Evolutionary conservation across 805 yeast genomes (phyloP).

Genomic region (Hermanozyma aechmeae): DNA sequence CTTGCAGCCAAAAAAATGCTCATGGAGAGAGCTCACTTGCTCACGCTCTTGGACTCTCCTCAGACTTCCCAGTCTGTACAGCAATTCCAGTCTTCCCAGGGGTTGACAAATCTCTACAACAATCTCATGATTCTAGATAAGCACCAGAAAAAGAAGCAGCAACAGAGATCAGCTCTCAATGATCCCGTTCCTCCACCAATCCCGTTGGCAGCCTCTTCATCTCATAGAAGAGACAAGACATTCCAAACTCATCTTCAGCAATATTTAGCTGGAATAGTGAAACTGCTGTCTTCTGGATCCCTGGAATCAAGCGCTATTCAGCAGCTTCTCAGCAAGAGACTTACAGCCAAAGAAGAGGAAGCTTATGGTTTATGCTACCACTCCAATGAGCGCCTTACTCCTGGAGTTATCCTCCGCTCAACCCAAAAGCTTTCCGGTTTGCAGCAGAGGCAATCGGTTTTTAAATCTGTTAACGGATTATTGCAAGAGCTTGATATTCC

Average conservation of each 20-base stretch:
- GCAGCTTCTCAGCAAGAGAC: constrained; percentile 40
- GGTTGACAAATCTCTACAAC: constrained; percentile 77
- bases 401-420: constrained; percentile 82
- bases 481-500: constrained; percentile 77
- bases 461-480: constrained; percentile 62
- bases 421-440: constrained; percentile 37
- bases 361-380: constrained; percentile 78
- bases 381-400: constrained; percentile 53
- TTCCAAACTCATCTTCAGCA: constrained; percentile 40
- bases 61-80: constrained; percentile 64
- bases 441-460: constrained; percentile 56
- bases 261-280: constrained; percentile 26
- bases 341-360: constrained; percentile 71
- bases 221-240: constrained; percentile 28
- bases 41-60: constrained; percentile 81
- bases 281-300: constrained; percentile 23
- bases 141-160: constrained; percentile 43
- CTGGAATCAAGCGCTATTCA: constrained; percentile 29
- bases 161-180: constrained; percentile 17
- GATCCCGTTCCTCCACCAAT: constrained; percentile 53
- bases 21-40: constrained; percentile 67
- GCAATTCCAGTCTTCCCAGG: constrained; percentile 78
- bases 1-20: constrained; percentile 85
- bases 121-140: constrained; percentile 67
- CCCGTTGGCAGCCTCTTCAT: constrained; percentile 48